phyloP scores from a whole-genome alignment of 2,329 filamentous ascomycete species.

The Blastomyces gilchristii region DNA sequence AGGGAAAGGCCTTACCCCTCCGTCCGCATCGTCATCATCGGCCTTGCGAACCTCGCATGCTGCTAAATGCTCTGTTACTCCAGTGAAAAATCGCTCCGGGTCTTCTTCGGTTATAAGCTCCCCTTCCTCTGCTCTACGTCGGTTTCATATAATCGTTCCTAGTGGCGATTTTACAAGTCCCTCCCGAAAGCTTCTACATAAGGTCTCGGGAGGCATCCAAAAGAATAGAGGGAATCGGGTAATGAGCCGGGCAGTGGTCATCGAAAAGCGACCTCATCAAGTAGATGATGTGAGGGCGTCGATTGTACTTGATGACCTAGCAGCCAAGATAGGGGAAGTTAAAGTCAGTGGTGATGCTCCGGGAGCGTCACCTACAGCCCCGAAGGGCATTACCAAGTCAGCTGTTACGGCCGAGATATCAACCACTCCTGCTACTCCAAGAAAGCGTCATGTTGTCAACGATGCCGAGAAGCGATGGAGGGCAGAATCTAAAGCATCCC shows the following conservation, averaged over 20 bases:
- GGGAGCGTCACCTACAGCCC: constrained; percentile 6
- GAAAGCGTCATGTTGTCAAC: constrained; percentile 34
- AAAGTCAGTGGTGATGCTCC: constrained; percentile 8
- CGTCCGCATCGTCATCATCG: background rate
- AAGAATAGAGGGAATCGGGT: constrained; percentile 24
- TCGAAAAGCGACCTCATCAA: constrained; percentile 27
- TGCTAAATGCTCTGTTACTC: background rate
- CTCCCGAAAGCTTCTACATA: constrained; percentile 17
- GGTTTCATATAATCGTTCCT: constrained; percentile 33
- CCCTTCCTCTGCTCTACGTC: constrained; percentile 21
- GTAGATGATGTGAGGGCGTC: constrained; percentile 14
- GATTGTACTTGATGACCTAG: constrained; percentile 25
- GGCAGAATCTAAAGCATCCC: constrained; percentile 22
- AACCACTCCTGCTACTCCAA: constrained; percentile 14
- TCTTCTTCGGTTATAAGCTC: background rate
- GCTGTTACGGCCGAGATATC: background rate
- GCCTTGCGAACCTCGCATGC: background rate
- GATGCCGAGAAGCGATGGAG: constrained; percentile 32
- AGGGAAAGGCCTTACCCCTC: background rate
- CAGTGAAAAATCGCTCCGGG: background rate
- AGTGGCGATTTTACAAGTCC: constrained; percentile 5
- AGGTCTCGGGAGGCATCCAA: constrained; percentile 26
- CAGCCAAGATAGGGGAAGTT: constrained; percentile 14
- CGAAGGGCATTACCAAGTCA: constrained; percentile 7
- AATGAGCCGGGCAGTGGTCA: constrained; percentile 28